Base-by-base conservation (phyloP, 176 grass and related monocot genomes). In the Urochloa ruziziensis region DNA sequence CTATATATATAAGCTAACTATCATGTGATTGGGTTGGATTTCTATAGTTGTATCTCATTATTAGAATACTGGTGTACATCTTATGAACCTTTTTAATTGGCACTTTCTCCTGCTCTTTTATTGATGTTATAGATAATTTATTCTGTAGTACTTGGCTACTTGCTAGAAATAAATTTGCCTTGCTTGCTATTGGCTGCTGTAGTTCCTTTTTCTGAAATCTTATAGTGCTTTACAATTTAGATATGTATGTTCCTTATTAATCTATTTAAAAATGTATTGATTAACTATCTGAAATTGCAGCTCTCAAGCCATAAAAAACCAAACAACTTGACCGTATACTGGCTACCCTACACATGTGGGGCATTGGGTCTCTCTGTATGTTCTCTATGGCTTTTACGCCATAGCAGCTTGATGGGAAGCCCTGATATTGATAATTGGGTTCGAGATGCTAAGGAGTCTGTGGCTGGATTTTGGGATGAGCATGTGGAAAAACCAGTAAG, bases 371-470 rank as follows among this genome's bases (percentile, higher is more conserved):
- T 98, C 67, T 93, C 93, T 73, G 84, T 81, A 72, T 98, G 96
- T 83, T 93, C 96, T 42, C 19, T 98, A 51, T 98, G 96, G 96
- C 77, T 98, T 80, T 77, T 97, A 83, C 88, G 89, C 15, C 95
- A 97, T 77, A 97, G 95, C 84, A 92, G 95, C 80, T 97, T 97
- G 89, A 94, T 91, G 95, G 95, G 95, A 81, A 97, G 95, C 81
- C 78, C 90, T 78, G 95, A 97, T 73, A 92, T 97, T 47, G 92
- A 97, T 81, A 94, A 94, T 51, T 97, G 95, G 95, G 86, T 97
- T 52, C 83, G 63, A 76, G 95, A 97, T 85, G 90, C 95, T 11
- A 97, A 97, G 59, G 86, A 94, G 57, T 97, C 95, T 4, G 64
- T 92, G 49, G 79, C 66, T 77, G 78, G 83, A 75, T 97, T 97